Conservation (phyloP, 306 rosid species). For the Pterocarpus macrocarpus region DNA sequence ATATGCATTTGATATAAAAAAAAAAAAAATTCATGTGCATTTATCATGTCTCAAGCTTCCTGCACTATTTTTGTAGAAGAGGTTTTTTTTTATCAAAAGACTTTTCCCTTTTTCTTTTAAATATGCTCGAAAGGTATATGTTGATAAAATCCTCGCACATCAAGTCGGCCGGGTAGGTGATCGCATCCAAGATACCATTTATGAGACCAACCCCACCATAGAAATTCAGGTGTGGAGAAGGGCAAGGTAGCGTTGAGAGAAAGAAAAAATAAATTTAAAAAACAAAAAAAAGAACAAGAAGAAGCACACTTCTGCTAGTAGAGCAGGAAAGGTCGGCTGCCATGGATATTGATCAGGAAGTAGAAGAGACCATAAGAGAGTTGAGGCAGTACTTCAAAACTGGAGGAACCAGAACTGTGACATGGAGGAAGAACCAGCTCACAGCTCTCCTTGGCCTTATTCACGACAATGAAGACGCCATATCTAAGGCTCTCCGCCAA, state of each 20-base stretch:
- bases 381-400: constrained; percentile 67
- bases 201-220: neutral
- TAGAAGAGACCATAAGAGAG: constrained; percentile 51
- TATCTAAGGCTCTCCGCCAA: constrained; percentile 66
- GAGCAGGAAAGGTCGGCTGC: neutral
- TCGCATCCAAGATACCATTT: constrained; percentile 13
- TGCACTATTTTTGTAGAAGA: too few species aligned
- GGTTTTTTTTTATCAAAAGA: too few species aligned
- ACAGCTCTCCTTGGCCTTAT: constrained; percentile 61
- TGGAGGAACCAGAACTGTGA: constrained; percentile 65
- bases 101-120: too few species aligned
- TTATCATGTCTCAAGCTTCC: too few species aligned
- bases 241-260: too few species aligned
- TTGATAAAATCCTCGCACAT: too few species aligned
- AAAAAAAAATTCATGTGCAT: too few species aligned
- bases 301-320: neutral
- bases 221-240: neutral
- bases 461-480: constrained; percentile 64
- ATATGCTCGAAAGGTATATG: too few species aligned
- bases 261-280: too few species aligned
- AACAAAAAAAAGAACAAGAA: too few species aligned
- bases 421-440: constrained; percentile 88
- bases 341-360: constrained; percentile 43
- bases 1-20: too few species aligned
- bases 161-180: neutral